Conservation (phyloP, 202 grass and related monocot species). For the Setaria italica region DNA sequence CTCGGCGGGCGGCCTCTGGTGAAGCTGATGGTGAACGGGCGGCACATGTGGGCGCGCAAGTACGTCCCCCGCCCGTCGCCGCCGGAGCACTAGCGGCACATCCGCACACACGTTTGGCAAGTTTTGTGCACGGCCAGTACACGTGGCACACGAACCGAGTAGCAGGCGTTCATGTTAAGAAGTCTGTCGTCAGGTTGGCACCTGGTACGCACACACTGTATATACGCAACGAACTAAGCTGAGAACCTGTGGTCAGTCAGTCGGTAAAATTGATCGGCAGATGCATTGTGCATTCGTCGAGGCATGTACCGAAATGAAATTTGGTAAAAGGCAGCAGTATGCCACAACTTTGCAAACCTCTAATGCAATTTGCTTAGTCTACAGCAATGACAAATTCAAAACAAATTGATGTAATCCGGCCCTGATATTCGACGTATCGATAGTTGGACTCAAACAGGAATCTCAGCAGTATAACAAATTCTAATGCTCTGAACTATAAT, state of each 20-base stretch:
- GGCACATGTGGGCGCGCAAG: slow-evolving; percentile 74
- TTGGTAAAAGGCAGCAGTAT: too few species aligned
- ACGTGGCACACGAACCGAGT: not conserved
- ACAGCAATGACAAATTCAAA: not conserved
- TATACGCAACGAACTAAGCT: not conserved
- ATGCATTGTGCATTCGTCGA: too few species aligned
- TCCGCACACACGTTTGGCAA: not conserved
- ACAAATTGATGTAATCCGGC: not conserved
- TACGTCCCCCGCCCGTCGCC: slow-evolving; percentile 44
- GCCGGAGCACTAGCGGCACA: not conserved
- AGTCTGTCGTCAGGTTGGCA: not conserved
- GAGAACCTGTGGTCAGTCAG: not conserved
- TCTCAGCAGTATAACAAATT: not conserved
- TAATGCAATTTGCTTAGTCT: not conserved
- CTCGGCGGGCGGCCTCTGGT: slow-evolving; percentile 52
- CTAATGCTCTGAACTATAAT: not conserved
- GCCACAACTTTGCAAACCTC: too few species aligned
- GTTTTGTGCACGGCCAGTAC: not conserved
- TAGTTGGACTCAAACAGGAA: too few species aligned
- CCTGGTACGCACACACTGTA: not conserved
- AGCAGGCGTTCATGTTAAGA: not conserved
- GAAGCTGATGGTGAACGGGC: slow-evolving; percentile 69
- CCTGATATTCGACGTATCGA: not conserved
- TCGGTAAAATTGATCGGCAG: too few species aligned
- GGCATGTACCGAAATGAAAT: too few species aligned